A percentile compares a stretch with the other conserved stretches of the same genome.
Evolutionary conservation across 2,329 filamentous ascomycete genomes (phyloP).

Genomic region (Cryphonectria carpinicola): DNA sequence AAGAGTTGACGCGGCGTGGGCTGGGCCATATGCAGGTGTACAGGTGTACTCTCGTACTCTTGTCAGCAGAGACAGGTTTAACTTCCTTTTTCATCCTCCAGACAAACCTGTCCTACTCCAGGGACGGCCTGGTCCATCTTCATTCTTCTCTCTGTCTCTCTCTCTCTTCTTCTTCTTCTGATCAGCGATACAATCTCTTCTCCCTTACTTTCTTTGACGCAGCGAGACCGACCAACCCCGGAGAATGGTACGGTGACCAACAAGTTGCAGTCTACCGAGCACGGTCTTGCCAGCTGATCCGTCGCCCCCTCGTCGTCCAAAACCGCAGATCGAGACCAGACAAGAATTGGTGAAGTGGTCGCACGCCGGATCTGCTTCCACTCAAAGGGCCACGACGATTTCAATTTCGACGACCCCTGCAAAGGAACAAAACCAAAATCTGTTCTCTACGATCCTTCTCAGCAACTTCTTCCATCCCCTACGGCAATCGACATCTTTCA

Average conservation of each 20-base stretch:
- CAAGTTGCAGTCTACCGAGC: constrained; percentile 1
- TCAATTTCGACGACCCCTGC: too few relatives aligned
- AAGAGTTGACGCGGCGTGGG: constrained; percentile 13
- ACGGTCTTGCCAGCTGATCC: constrained; percentile 10
- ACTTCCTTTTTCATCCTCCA: constrained; percentile 9
- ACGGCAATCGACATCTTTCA: constrained; percentile 32
- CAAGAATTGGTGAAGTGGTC: constrained; percentile 4
- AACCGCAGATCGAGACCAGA: background rate
- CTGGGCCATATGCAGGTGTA: constrained; percentile 5
- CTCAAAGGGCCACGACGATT: background rate
- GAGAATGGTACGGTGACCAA: constrained; percentile 20
- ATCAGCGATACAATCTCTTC: background rate
- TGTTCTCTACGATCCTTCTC: background rate
- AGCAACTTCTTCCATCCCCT: constrained; percentile 4
- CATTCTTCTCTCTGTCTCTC: background rate
- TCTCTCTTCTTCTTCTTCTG: background rate
- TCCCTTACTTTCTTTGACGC: constrained; percentile 4
- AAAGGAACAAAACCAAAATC: background rate
- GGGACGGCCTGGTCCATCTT: background rate
- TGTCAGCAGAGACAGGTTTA: constrained; percentile 9
- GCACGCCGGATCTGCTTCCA: constrained; percentile 15
- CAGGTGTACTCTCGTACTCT: constrained; percentile 7
- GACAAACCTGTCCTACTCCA: constrained; percentile 8
- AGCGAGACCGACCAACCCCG: background rate
- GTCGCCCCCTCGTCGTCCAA: background rate